Base-by-base conservation (phyloP, 371 early-diverging fungal species). In the Apophysomyces trapeziformis region DNA sequence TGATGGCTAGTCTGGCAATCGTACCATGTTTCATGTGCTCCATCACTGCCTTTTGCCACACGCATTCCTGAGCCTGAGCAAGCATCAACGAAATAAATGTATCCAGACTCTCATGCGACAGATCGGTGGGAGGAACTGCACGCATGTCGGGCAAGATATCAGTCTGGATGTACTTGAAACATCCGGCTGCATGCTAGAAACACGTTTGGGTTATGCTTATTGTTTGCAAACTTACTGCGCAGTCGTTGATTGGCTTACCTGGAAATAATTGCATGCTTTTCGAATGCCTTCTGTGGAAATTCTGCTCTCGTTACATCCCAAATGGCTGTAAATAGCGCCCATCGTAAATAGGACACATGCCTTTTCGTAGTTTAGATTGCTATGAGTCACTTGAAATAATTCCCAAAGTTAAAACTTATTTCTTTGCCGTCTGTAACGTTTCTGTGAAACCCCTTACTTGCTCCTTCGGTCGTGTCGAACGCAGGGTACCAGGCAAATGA, bases 41-140 rank as follows among this genome's bases (percentile, higher is more conserved):
- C 81, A 85, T 82, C 3, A 91, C 88, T 1, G 93, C 92, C 56
- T 94, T 91, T 64, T 88, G 89, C 93, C 92, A 94, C 13, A 90
- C 90, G 61, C 91, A 93, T 75, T 96, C 95, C 71, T 96, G 95
- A 26, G 95, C 96, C 74, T 95, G 95, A 1, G 94, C 94, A 1
- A 95, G 80, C 93, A 93, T 95, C 43, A 93, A 73, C 43, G 86
- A 81, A 8, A 85, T 79, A n/a, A 91, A 76, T 0, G 89, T 84
- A 35, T 82, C 79, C 32, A 95, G 80, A 11, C 88, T 83, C 5
- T 79, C 68, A 1, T 85, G 63, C 1, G 83, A 80, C 69, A 93
- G 70, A 68, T 93, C 93, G 7, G 72, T 21, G 39, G 83, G 69
- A 41, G 91, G 85, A 32, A 74, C 75, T 45, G 79, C 82, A 62